These are phyloP conservation scores for Fusarium virguliforme DNA, from an alignment of 2,329 filamentous ascomycete species.

Conservation along the genomic window DNA sequence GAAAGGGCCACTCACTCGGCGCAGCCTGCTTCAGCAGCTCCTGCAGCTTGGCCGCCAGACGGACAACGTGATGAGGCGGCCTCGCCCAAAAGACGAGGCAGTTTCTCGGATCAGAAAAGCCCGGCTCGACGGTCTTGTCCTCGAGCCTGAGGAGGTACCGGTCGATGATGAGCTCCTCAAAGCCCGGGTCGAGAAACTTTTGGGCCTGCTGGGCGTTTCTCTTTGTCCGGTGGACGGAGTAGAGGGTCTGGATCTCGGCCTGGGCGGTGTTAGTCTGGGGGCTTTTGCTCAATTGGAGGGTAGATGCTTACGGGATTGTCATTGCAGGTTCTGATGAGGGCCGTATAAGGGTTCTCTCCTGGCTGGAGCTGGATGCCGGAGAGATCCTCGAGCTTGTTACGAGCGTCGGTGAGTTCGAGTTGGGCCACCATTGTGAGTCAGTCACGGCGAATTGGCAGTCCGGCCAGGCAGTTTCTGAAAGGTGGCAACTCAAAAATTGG, in stretches of 20 bases:
- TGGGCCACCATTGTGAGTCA: constrained; percentile 34
- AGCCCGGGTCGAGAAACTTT: constrained; percentile 79
- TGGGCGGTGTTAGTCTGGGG: constrained; percentile 53
- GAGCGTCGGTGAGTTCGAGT: constrained; percentile 55
- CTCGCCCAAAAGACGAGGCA: constrained; percentile 92
- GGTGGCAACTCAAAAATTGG: too few relatives aligned
- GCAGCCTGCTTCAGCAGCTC: constrained; percentile 73
- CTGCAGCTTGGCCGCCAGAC: constrained; percentile 80
- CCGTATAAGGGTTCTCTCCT: constrained; percentile 82
- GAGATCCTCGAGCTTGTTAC: constrained; percentile 69
- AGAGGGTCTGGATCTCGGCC: constrained; percentile 79
- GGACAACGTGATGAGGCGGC: constrained; percentile 80
- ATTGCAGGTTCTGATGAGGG: constrained; percentile 78
- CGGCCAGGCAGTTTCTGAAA: not conserved
- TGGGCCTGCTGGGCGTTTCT: constrained; percentile 83
- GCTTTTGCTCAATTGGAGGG: not conserved
- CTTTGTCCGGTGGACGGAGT: constrained; percentile 80
- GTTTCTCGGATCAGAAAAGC: constrained; percentile 82
- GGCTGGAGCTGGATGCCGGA: constrained; percentile 66
- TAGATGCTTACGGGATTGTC: constrained; percentile 73
- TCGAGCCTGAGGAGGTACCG: constrained; percentile 80
- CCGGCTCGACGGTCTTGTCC: constrained; percentile 74
- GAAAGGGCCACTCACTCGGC: constrained; percentile 74
- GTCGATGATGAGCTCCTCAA: constrained; percentile 82
- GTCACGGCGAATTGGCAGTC: not conserved